Base-by-base conservation (phyloP, 2,329 filamentous ascomycete species). In the Xylariaceae sp. region DNA sequence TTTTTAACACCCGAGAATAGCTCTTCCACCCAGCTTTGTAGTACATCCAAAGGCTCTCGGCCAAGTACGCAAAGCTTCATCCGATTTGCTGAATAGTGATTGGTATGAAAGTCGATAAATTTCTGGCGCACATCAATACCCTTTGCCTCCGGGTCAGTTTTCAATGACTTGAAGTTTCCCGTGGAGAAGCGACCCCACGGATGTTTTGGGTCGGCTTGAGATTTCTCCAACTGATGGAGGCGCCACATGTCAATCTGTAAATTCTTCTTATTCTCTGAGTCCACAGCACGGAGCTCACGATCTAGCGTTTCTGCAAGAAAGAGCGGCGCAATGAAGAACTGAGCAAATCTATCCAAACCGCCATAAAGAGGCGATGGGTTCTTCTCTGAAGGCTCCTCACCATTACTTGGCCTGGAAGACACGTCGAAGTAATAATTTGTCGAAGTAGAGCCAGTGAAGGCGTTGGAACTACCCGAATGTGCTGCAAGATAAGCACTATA, bases 371-470 rank as follows among this genome's bases (percentile, higher is more conserved):
- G 76, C 14, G 79, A 82, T 0, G 76, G 71, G 53, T 82, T 80
- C 56, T 68, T 62, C 53, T 75, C 76, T 7, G 77, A 76, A 3
- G 76, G 69, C 23, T 79, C 73, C 42, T 76, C 68, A 29, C 77
- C 73, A 49, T 83, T 82, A 62, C 75, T 80, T 11, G 85, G 79
- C 41, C 88, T 88, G 23, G 90, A 89, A 17, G 88, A 88, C 47
- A 97, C 83, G 62, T 98, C 93, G 64, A 98, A 98, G 69, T 88
- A 97, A 72, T 95, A 98, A 70, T 97, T 97, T 53, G 93, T 98
- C 42, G 92, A 94, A 2, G 89, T 95, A 5, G 88, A 76, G 14
- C 86, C 90, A 1, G 93, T 98, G 67, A 95, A 97, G 44, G 93
- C 93, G 66, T 98, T 98, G 22, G 91, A 95, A 62, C 85, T 83